phyloP scores from a whole-genome alignment of 306 rosid genomes.

The Vigna nakashimae region DNA sequence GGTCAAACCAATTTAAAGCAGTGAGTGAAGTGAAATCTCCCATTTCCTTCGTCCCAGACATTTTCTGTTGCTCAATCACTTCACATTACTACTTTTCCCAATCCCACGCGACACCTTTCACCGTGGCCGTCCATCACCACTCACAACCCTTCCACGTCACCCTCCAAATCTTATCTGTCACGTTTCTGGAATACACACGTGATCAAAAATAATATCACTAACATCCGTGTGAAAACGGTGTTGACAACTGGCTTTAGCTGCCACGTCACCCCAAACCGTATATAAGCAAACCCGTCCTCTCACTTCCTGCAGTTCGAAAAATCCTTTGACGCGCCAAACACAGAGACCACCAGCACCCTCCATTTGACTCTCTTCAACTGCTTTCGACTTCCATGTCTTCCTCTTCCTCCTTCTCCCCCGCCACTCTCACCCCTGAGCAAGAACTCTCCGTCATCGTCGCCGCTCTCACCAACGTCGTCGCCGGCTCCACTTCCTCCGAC shows the following conservation, averaged over 20 bases:
- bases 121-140: not conserved
- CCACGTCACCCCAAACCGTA: slow-evolving; percentile 56
- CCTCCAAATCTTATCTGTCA: not conserved
- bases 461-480: slow-evolving; percentile 75
- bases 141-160: not conserved
- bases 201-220: not conserved
- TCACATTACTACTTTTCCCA: not conserved
- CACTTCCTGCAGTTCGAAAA: not conserved
- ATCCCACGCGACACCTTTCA: not conserved
- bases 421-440: slow-evolving; percentile 62
- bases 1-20: too few relatives aligned
- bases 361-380: not conserved
- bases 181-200: not conserved
- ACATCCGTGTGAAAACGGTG: slow-evolving; percentile 59
- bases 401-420: not conserved
- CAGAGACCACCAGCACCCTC: not conserved
- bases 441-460: slow-evolving; percentile 77
- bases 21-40: not conserved
- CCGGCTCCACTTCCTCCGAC: slow-evolving; percentile 59
- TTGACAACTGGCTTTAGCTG: slow-evolving; percentile 42
- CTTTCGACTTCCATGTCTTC: slow-evolving; percentile 44
- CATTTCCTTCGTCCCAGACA: not conserved
- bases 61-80: not conserved
- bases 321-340: slow-evolving; percentile 3
- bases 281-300: slow-evolving; percentile 41